Evolutionary conservation across 2,329 filamentous ascomycete species (phyloP), one percentile per base, ranked within the genome.

Genomic region (Calonectria honghensis): DNA sequence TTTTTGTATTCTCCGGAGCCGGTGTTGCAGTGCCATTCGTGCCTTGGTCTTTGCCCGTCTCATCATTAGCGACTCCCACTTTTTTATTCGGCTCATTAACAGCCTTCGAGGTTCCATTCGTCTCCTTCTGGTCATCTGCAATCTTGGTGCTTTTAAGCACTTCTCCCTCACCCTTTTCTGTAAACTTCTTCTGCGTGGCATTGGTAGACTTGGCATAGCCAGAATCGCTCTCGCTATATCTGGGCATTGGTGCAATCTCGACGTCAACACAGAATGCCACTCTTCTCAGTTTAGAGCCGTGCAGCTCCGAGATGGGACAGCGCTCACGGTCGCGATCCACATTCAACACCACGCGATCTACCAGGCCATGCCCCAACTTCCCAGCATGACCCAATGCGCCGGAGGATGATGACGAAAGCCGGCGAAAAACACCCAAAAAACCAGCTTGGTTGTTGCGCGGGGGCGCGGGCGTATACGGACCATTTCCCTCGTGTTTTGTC

Each of bases 241-340:
- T 93, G 31, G 96, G 95, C 82, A 95, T 93, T 0, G 96, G 95
- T 4, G 96, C 96, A 81, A 99, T 98, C 84, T 99, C 97, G 6
- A 99, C 96, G 82, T 99, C 97, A 3, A 99, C 97, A 79, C 95
- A 98, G 82, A 99, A 99, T 0, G 96, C 94, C 0, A 99, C 97
- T 68, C 96, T 92, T 69, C 95, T 91, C 74, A 99, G 85, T 83
- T 97, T 98, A 64, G 92, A 91, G 80, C 93, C 92, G 78, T 96
- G 93, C 61, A 99, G 88, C 78, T 98, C 96, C 6, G 91, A 88
- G 37, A 98, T 92, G 31, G 91, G 90, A 83, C 95, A 98, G 77
- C 97, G 89, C 81, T 96, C 93, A 52, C 97, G 91, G 78, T 93
- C 90, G 11, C 88, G 92, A 82, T 98, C 95, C 57, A 98, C 89